phyloP scores from a whole-genome alignment of 1,139 yeast genomes.

The Trichomonascaceae sp. region DNA sequence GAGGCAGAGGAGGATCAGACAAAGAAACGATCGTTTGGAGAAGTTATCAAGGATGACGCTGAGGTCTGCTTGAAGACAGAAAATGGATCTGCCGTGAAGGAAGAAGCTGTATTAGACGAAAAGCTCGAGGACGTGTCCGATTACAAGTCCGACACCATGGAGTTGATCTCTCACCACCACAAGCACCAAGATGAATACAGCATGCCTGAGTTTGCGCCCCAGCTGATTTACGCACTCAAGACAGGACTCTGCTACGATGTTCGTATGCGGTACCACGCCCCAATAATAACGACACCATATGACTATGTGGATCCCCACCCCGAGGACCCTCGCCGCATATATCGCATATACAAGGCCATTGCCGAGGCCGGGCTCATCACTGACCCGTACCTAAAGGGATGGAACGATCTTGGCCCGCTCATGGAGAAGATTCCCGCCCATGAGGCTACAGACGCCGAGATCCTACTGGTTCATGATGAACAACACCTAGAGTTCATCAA shows the following conservation, averaged over 20 bases:
- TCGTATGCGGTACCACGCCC: slow-evolving; percentile 94
- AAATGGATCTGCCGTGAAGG: too few relatives aligned
- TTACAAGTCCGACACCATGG: too few relatives aligned
- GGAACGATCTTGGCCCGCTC: slow-evolving; percentile 71
- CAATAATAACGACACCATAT: slow-evolving; percentile 78
- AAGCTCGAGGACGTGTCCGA: too few relatives aligned
- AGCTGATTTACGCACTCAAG: slow-evolving; percentile 55
- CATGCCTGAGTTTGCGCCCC: too few relatives aligned
- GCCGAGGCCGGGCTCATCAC: slow-evolving; percentile 88
- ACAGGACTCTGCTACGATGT: slow-evolving; percentile 96
- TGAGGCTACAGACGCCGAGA: slow-evolving; percentile 80
- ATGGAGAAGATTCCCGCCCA: slow-evolving; percentile 85
- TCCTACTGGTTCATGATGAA: slow-evolving; percentile 71
- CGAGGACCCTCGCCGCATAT: slow-evolving; percentile 94
- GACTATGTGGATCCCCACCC: slow-evolving; percentile 98
- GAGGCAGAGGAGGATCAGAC: too few relatives aligned
- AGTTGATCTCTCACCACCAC: too few relatives aligned
- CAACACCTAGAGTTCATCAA: slow-evolving; percentile 67
- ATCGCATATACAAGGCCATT: slow-evolving; percentile 79
- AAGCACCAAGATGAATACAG: too few relatives aligned
- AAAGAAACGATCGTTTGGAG: too few relatives aligned
- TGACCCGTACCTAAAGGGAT: slow-evolving; percentile 71
- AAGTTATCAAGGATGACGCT: too few relatives aligned
- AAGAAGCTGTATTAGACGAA: too few relatives aligned
- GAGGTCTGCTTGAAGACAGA: too few relatives aligned